Evolutionary conservation across 257 asterid genomes (phyloP).

Genomic region (Nicotiana undulata): DNA sequence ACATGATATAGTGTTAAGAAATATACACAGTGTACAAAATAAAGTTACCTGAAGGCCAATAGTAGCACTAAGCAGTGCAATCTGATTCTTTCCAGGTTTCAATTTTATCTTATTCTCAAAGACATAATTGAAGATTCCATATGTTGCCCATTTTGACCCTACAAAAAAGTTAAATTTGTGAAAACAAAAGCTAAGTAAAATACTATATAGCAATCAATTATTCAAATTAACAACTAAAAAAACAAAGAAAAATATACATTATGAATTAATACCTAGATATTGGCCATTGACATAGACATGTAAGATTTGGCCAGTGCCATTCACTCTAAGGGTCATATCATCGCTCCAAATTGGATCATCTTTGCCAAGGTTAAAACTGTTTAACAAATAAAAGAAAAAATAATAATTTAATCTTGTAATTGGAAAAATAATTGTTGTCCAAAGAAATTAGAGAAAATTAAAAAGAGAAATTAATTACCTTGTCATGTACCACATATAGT

Average conservation of each 20-base stretch:
- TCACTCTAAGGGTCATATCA: constrained; percentile 37
- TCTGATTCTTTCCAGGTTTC: constrained; percentile 39
- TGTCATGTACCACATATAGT: constrained; percentile 81
- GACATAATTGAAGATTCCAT: constrained; percentile 10
- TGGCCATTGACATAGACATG: constrained; percentile 55
- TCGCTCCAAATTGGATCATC: constrained; percentile 34
- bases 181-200: too few species aligned
- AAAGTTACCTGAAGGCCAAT: constrained; percentile 35
- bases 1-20: not conserved
- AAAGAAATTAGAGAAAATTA: not conserved
- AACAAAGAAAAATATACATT: not conserved
- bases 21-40: not conserved
- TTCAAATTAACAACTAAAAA: not conserved
- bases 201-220: not conserved
- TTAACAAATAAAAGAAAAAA: not conserved
- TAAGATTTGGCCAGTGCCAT: constrained; percentile 41
- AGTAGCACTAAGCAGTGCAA: constrained; percentile 59
- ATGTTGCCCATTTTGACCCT: constrained; percentile 46
- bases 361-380: constrained; percentile 33
- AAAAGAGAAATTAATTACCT: constrained; percentile 21
- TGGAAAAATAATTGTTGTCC: not conserved
- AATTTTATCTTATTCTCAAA: constrained; percentile 33
- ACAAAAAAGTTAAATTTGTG: not conserved
- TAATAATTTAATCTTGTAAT: too few species aligned
- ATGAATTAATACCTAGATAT: constrained; percentile 30